Evolutionary conservation across 2,329 filamentous ascomycete genomes (phyloP), one percentile per base, ranked within the genome.

Genomic region (Akanthomyces lecanii): DNA sequence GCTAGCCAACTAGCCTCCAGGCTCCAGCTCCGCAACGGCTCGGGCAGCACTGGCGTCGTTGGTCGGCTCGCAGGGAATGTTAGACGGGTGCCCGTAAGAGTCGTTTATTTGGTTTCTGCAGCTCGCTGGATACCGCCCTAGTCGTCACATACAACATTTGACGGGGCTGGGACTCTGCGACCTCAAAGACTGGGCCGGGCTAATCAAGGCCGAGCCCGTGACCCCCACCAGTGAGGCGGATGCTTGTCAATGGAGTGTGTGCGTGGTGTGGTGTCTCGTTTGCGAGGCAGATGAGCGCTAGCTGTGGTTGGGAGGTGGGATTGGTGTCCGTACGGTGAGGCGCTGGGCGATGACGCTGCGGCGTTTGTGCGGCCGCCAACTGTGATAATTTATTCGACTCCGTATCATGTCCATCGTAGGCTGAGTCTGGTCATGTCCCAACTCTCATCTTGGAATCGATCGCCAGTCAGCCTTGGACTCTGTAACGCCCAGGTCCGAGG

Each of bases 161-260:
- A 16, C 3, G n/a, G 21, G 25, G n/a, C 36, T 53, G 50, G 23
- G 50, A 28, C 18, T 47, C 50, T 54, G 48, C 38, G 33, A 11
- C 10, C 8, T 36, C 33, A 8, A 10, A 36, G 33, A 36, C 33
- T 11, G 10, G 28, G 8, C 33, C 33, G 33, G 5, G 33, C 33
- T 36, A 42, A 30, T 38, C 36, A 11, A 52, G 18, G 28, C 45
- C 50, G 33, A 61, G 25, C 6, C 59, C 36, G 11, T 36, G 44
- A 18, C n/a, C 38, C 3, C 47, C 36, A 33, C 47, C 36, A 30
- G 47, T 53, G 48, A 61, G 33, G 33, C n/a, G n/a, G 30, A 21
- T 54, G 33, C 40, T n/a, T 14, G 16, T 44, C 8, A 77, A 21
- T 42, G 21, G 12, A 28, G 14, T 25, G 21, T 25, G 25, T 11